Base-by-base conservation (phyloP, 2,329 filamentous ascomycete species). In the Colletotrichum plurivorum region DNA sequence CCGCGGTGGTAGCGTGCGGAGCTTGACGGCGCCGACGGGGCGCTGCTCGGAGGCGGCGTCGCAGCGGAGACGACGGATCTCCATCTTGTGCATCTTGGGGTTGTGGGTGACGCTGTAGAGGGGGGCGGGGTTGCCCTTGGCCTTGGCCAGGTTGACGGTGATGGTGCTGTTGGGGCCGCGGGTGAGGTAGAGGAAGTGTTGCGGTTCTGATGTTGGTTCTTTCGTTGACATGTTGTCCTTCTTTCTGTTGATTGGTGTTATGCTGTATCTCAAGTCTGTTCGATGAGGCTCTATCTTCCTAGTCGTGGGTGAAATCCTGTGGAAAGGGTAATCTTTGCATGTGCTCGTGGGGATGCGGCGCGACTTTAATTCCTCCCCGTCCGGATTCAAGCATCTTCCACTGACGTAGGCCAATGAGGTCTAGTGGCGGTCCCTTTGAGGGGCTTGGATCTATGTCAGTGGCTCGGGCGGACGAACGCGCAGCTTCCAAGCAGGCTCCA, bases 11-110 rank as follows among this genome's bases (percentile, higher is more conserved):
- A 71, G 43, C 8, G 39, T 53, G 59, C 58, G 70, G 48, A 63
- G 22, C 10, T 52, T 71, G 55, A 69, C n/a, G 10, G 49, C 20
- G 27, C 49, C 68, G 9, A 71, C 5, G 16, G 54, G 65, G 8
- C 54, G 59, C 10, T 52, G 25, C 25, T 69, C 48, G 6, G 56
- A 57, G 16, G 25, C 15, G n/a, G 57, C 20, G 36, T 63, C 52
- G 57, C 39, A 27, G 15, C 53, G 58, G n/a, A 55, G 25, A 9
- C 64, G 53, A 18, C 58, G 39, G 20, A 70, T 36, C 4, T 68
- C 67, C 67, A 70, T 68, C 27, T 67, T 70, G 36, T 57, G 52
- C 57, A 56, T 68, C 16, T 63, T 70, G 7, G 43, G 16, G 25
- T 69, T 56, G 31, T 68, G 67, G 15, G 39, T 54, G 20, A 68